phyloP scores from a whole-genome alignment of 2,329 filamentous ascomycete species.

The Scytalidium sp. region DNA sequence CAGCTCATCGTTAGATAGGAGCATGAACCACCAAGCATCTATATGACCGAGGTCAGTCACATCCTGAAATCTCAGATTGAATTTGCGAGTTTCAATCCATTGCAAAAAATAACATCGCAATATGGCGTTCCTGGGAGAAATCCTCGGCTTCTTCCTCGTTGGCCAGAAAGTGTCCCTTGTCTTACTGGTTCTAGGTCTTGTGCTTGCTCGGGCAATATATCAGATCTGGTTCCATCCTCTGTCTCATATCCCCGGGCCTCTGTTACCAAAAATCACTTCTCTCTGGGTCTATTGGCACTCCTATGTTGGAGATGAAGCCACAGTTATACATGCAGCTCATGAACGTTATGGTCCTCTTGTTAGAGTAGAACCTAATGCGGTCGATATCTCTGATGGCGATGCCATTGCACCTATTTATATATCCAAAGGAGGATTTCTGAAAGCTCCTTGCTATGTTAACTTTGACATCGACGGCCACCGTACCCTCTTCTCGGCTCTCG shows the following conservation, averaged over 20 bases:
- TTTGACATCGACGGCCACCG: slow-evolving; percentile 54
- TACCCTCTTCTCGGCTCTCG: slow-evolving; percentile 49
- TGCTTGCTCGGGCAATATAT: slow-evolving; percentile 26
- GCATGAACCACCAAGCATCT: not conserved
- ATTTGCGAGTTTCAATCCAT: not conserved
- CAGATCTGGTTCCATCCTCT: slow-evolving; percentile 35
- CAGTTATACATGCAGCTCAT: slow-evolving; percentile 21
- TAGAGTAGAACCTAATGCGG: slow-evolving; percentile 30
- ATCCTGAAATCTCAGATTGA: too few relatives aligned
- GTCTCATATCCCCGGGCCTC: slow-evolving; percentile 35
- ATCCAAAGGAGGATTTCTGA: slow-evolving; percentile 48
- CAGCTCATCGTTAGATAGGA: too few relatives aligned
- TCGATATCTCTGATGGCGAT: slow-evolving; percentile 29
- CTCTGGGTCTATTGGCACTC: slow-evolving; percentile 33
- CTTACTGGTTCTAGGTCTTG: slow-evolving; percentile 1
- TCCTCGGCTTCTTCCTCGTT: not conserved
- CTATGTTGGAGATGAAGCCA: slow-evolving; percentile 32
- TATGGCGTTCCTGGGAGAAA: not conserved
- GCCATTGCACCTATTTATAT: slow-evolving; percentile 45
- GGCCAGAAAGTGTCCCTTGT: not conserved
- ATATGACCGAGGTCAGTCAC: not conserved
- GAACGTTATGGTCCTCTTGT: slow-evolving; percentile 29
- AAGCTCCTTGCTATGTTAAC: slow-evolving; percentile 49
- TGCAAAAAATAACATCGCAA: not conserved
- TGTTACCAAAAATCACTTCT: slow-evolving; percentile 27